phyloP scores from a whole-genome alignment of 306 rosid species.

The Acacia confusa region DNA sequence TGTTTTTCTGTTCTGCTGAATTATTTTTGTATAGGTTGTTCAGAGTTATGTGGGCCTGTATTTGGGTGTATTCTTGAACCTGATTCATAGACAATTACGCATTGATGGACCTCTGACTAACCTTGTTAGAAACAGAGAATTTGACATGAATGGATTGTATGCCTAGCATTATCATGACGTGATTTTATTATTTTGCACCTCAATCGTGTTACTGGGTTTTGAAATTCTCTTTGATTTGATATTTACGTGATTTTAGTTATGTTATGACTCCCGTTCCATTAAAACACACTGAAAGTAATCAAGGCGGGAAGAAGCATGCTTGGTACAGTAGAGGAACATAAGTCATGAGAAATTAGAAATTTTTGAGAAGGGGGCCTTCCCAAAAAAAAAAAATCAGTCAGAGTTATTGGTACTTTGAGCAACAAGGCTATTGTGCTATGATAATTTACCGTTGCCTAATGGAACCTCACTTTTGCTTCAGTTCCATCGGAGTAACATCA shows the following conservation, averaged over 20 bases:
- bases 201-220: background rate
- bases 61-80: background rate
- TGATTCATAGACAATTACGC: background rate
- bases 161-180: background rate
- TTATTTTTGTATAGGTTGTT: background rate
- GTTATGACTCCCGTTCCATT: background rate
- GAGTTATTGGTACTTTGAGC: background rate
- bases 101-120: background rate
- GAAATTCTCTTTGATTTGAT: background rate
- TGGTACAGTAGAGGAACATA: background rate
- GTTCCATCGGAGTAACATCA: background rate
- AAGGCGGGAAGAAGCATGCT: background rate
- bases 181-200: background rate
- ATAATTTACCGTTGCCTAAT: background rate
- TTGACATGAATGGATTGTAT: background rate
- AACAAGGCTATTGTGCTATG: background rate
- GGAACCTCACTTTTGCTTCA: background rate
- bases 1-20: background rate
- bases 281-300: background rate
- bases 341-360: background rate
- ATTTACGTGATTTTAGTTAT: background rate
- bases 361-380: background rate
- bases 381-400: background rate
- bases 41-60: background rate
- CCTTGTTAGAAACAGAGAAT: background rate